Base-by-base conservation (phyloP, 495 filamentous ascomycete species). In the Hypoxylon crocopeplum region DNA sequence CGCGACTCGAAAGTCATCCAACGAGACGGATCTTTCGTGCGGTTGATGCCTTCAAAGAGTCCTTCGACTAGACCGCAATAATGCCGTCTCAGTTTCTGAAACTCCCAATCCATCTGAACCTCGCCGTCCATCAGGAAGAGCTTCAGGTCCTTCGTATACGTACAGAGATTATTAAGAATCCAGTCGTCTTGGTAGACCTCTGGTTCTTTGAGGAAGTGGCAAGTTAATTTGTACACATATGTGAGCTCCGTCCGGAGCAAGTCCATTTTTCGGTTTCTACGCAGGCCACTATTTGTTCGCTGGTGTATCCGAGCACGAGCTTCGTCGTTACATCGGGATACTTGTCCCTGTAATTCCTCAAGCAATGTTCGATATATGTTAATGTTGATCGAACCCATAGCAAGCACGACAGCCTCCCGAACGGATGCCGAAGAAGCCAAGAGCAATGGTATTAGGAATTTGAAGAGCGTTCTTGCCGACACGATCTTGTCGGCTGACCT, bases 1-100 rank as follows among this genome's bases (percentile, higher is more conserved):
- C 94, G 80, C 0, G 92, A 88, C 69, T 97, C 94, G 59, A 98
- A 98, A 0, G 95, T 90, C 79, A 98, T 93, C 91, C 92, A 98
- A 16, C 90, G 82, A 1, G 89, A 86, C 3, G 92, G 88, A 60
- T 97, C 90, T 58, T 86, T 87, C 0, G 91, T 91, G 30, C 89
- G 86, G 64, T 94, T 96, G 56, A 96, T 88, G 10, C 90, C 90
- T 59, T 96, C 91, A 58, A 94, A 97, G 0, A 98, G 79, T 63
- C 92, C 90, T 63, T 97, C 93, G 73, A 97, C 85, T 36, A 98
- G 77, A 1, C 93, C 92, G 71, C 94, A 98, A 68, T 93, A 98
- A 62, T 97, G 93, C 24, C 89, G 88, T 20, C 94, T 84, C 36
- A 98, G 76, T 59, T 90, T 91, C 62, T 97, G 95, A 69, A 93